Evolutionary conservation across 2,329 filamentous ascomycete genomes (phyloP).

Genomic region (Xylariaceae sp.): DNA sequence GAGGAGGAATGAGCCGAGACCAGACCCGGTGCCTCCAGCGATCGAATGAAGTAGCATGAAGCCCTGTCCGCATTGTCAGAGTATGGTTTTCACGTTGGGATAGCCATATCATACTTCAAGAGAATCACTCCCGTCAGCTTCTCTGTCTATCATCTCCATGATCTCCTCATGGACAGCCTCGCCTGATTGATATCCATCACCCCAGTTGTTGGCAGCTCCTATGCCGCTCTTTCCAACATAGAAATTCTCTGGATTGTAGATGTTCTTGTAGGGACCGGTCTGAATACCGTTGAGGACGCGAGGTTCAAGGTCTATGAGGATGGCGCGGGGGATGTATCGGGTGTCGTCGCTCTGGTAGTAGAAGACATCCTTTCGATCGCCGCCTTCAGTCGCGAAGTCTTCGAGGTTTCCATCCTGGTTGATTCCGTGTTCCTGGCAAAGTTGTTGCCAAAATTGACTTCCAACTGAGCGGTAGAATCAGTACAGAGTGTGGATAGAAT

Average conservation of each 20-base stretch:
- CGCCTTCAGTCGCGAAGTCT: constrained; percentile 95
- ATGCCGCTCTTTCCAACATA: constrained; percentile 92
- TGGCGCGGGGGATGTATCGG: constrained; percentile 93
- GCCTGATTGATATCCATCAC: constrained; percentile 89
- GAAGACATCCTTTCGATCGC: constrained; percentile 97
- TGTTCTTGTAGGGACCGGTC: constrained; percentile 91
- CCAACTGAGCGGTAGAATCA: constrained; percentile 61
- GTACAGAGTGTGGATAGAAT: constrained; percentile 14
- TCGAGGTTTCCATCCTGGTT: constrained; percentile 95
- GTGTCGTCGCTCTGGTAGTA: constrained; percentile 99
- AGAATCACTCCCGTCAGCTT: constrained; percentile 96
- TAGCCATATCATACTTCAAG: constrained; percentile 60
- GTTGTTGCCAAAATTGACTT: constrained; percentile 97
- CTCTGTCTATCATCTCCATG: constrained; percentile 98
- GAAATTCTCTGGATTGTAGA: constrained; percentile 99
- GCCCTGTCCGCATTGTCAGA: constrained; percentile 49
- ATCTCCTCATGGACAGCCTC: constrained; percentile 93
- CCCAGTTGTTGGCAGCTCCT: constrained; percentile 98
- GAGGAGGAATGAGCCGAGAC: constrained; percentile 90
- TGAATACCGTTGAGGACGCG: constrained; percentile 91
- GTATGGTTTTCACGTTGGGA: not conserved
- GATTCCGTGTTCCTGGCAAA: constrained; percentile 97
- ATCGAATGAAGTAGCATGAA: constrained; percentile 99
- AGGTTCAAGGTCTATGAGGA: constrained; percentile 91
- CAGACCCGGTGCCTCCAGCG: constrained; percentile 91